A percentile compares a stretch with the other conserved stretches of the same genome.
Conservation (phyloP, 495 filamentous ascomycete species). For the Hypoxylon intermedium region DNA sequence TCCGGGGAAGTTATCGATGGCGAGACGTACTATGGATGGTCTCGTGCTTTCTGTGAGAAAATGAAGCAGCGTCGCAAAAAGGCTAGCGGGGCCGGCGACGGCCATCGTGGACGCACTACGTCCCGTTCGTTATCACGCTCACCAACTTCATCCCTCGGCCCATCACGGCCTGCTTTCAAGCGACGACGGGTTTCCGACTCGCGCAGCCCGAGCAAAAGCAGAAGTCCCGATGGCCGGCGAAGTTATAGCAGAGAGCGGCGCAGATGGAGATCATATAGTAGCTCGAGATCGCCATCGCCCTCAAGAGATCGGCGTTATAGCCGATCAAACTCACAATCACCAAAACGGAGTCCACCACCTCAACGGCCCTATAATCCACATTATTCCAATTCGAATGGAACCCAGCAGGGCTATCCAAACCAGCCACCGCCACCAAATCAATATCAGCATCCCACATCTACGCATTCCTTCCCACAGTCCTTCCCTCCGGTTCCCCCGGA, state of each 20-base stretch:
- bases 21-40: conserved; percentile 89
- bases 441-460: conserved; percentile 44
- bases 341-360: conserved; percentile 37
- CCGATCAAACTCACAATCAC: conserved; percentile 54
- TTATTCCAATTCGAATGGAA: conserved; percentile 38
- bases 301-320: conserved; percentile 21
- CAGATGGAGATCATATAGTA: conserved; percentile 46
- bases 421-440: conserved; percentile 37
- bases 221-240: conserved; percentile 22
- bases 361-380: conserved; percentile 38
- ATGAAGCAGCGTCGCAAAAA: conserved; percentile 70
- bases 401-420: conserved; percentile 24
- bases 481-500: conserved; percentile 37
- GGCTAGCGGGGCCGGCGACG: conserved; percentile 20
- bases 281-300: conserved; percentile 48
- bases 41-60: conserved; percentile 76
- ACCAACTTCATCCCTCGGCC: conserved; percentile 39
- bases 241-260: conserved; percentile 59
- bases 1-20: conserved; percentile 65
- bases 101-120: conserved; percentile 32
- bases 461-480: conserved; percentile 41
- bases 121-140: conserved; percentile 47
- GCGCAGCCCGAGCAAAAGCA: conserved; percentile 22
- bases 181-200: conserved; percentile 44
- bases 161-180: conserved; percentile 42